These are phyloP conservation scores for Scenedesmus sp. DNA, from an alignment of 163 green algal species.

Conservation along the genomic window DNA sequence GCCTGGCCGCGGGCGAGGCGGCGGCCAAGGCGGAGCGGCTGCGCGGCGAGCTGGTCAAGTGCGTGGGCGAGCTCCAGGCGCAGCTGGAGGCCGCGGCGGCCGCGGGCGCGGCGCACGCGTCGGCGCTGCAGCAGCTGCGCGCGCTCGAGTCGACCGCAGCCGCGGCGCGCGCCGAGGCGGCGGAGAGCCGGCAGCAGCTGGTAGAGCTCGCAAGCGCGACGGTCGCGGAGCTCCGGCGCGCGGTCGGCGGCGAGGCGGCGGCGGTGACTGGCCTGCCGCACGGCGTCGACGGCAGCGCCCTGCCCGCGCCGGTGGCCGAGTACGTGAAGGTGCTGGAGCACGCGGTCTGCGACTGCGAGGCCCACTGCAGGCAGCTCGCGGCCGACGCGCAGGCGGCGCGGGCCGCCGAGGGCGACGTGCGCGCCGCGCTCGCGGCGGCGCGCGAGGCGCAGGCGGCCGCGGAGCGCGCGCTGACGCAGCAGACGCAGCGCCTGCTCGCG, in stretches of 20 bases:
- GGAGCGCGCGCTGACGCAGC: slow-evolving; percentile 36
- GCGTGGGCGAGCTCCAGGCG: slow-evolving; percentile 14
- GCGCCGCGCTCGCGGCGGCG: slow-evolving; percentile 11
- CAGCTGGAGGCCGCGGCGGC: slow-evolving; percentile 23
- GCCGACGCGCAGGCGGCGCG: slow-evolving; percentile 5
- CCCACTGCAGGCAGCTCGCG: slow-evolving; percentile 23
- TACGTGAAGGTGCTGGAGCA: slow-evolving; percentile 43
- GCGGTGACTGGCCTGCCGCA: slow-evolving; percentile 22
- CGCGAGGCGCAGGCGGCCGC: slow-evolving; percentile 14
- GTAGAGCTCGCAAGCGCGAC: slow-evolving; percentile 12
- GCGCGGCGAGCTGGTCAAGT: slow-evolving; percentile 18
- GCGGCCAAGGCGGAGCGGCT: slow-evolving; percentile 21
- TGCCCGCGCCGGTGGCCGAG: slow-evolving; percentile 6
- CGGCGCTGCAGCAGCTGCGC: slow-evolving; percentile 19
- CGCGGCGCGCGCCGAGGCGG: neutral
- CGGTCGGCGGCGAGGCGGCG: slow-evolving; percentile 16
- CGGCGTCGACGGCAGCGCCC: neutral
- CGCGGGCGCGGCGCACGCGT: neutral
- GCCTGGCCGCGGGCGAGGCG: slow-evolving; percentile 8
- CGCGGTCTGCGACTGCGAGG: slow-evolving; percentile 23
- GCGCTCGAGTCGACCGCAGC: slow-evolving; percentile 1
- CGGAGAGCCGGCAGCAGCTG: slow-evolving; percentile 26
- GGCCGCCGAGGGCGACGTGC: slow-evolving; percentile 1
- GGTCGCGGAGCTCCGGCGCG: slow-evolving; percentile 16
- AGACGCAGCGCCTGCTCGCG: slow-evolving; percentile 41